A percentile compares a stretch with the other conserved stretches of the same genome.
These are phyloP conservation scores for Petunia secreta DNA, from an alignment of 257 asterid species.

Conservation along the genomic window DNA sequence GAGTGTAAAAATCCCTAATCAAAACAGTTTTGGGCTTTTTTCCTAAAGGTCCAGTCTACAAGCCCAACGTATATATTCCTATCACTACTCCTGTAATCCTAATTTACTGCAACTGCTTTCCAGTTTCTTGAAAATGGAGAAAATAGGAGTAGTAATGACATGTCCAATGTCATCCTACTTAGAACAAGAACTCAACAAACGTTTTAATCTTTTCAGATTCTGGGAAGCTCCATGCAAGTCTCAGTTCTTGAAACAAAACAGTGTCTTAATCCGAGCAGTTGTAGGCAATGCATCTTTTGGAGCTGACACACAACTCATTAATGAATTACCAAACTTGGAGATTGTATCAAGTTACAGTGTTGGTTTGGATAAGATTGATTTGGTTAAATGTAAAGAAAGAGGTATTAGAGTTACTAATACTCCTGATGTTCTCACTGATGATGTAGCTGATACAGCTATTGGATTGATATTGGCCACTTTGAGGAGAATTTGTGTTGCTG, in stretches of 20 bases:
- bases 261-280: constrained; percentile 56
- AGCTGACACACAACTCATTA: constrained; percentile 64
- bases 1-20: too few relatives aligned
- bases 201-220: constrained; percentile 62
- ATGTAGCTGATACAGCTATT: constrained; percentile 75
- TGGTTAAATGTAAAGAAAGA: constrained; percentile 59
- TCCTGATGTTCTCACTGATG: constrained; percentile 85
- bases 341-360: constrained; percentile 74
- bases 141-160: constrained; percentile 58
- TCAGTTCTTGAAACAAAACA: constrained; percentile 40
- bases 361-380: constrained; percentile 75
- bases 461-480: constrained; percentile 52
- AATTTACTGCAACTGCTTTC: too few relatives aligned
- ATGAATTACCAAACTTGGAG: constrained; percentile 61
- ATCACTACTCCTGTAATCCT: too few relatives aligned
- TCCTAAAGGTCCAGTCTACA: too few relatives aligned
- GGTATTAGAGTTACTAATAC: constrained; percentile 80
- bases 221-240: constrained; percentile 50
- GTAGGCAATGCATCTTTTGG: constrained; percentile 58
- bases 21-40: too few relatives aligned
- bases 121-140: constrained; percentile 38
- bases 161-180: constrained; percentile 62
- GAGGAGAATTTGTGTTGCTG: constrained; percentile 58
- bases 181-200: constrained; percentile 60
- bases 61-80: too few relatives aligned